Evolutionary conservation across 371 early-diverging fungal genomes (phyloP).

Genomic region (Syncephalastrum sp.): DNA sequence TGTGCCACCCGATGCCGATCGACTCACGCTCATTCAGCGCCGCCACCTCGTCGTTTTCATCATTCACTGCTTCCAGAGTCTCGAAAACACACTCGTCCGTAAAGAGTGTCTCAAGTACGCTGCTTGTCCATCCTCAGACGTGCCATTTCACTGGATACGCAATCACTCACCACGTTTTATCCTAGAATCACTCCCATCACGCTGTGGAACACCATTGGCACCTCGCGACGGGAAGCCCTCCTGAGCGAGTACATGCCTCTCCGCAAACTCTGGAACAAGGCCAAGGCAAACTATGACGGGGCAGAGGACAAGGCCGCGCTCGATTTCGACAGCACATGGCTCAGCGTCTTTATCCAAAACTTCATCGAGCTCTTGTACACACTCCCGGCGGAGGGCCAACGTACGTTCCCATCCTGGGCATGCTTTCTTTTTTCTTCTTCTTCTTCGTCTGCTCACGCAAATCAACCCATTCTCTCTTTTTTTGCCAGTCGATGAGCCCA

Average conservation of each 20-base stretch:
- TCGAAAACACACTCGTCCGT: conserved; percentile 77
- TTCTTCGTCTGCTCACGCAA: too few species aligned
- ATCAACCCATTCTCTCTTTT: not conserved
- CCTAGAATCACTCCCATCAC: conserved; percentile 65
- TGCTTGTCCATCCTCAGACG: not conserved
- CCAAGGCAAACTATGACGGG: conserved; percentile 49
- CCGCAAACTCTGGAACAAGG: conserved; percentile 65
- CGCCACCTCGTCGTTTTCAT: conserved; percentile 66
- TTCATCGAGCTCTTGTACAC: conserved; percentile 57
- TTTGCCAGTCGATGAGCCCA: conserved; percentile 37
- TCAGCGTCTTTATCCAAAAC: conserved; percentile 54
- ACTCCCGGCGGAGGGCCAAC: conserved; percentile 51
- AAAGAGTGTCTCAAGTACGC: conserved; percentile 66
- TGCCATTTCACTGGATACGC: not conserved
- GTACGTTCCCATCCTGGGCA: conserved; percentile 13
- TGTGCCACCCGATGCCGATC: conserved; percentile 19
- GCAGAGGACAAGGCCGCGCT: conserved; percentile 45
- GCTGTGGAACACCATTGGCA: conserved; percentile 54
- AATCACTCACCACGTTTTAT: not conserved
- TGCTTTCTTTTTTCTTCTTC: too few species aligned
- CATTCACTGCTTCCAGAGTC: conserved; percentile 74
- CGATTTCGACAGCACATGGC: conserved; percentile 56
- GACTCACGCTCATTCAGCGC: conserved; percentile 36
- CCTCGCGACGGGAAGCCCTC: conserved; percentile 49
- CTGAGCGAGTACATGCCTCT: conserved; percentile 60